These are phyloP conservation scores for Rhodomyrtus tomentosa DNA, from an alignment of 345 rosid species.

Conservation along the genomic window DNA sequence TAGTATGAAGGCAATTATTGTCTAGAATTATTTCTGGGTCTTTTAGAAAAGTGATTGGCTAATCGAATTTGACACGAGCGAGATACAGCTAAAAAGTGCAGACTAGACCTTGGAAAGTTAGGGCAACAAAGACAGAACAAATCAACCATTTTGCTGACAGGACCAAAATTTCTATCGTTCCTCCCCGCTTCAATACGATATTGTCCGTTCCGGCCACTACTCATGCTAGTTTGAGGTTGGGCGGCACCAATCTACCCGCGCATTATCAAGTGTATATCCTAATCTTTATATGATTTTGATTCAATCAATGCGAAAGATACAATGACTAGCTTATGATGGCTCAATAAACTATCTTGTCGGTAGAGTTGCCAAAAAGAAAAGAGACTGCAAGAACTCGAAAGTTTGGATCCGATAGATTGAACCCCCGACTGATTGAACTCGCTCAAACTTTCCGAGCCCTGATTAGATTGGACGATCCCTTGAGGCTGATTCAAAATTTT, in stretches of 20 bases:
- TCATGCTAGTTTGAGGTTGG: background rate
- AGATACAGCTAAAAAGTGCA: background rate
- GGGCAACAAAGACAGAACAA: background rate
- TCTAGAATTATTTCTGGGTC: background rate
- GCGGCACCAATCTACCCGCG: background rate
- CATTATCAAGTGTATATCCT: background rate
- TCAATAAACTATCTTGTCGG: background rate
- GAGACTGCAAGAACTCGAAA: accelerated
- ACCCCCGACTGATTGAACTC: background rate
- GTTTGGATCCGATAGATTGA: background rate
- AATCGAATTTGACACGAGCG: background rate
- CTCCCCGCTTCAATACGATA: too few species aligned
- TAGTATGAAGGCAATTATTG: background rate
- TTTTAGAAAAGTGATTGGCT: background rate
- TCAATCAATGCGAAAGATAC: too few species aligned
- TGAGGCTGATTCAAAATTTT: background rate
- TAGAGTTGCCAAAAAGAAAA: background rate
- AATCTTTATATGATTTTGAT: too few species aligned
- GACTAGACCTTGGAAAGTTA: background rate
- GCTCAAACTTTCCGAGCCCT: background rate
- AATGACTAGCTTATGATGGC: too few species aligned
- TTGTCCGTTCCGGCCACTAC: too few species aligned
- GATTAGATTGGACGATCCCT: background rate
- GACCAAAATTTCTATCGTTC: background rate
- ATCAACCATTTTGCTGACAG: background rate